Conservation (phyloP, 2,329 filamentous ascomycete genomes). For the Colletotrichum endophyticum region DNA sequence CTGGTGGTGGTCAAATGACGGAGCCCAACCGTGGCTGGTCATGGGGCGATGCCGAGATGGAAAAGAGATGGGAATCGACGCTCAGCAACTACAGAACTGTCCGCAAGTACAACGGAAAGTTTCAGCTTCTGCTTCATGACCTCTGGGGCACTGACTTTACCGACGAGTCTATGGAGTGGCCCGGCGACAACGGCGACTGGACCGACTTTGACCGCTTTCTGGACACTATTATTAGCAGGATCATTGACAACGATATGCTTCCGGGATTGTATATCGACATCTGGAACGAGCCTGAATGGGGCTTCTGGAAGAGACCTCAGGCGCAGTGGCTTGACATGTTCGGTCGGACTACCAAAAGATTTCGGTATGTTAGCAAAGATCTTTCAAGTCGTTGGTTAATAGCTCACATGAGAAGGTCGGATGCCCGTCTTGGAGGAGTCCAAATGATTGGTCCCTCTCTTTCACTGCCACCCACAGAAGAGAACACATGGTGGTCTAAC, state of each 20-base stretch:
- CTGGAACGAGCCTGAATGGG: neutral
- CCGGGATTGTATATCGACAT: neutral
- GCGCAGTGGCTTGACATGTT: neutral
- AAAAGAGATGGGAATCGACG: neutral
- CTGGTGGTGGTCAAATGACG: neutral
- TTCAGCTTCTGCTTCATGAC: neutral
- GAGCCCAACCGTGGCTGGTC: neutral
- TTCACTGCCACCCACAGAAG: slow-evolving; percentile 32
- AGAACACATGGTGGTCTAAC: slow-evolving; percentile 44
- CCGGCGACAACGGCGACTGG: neutral
- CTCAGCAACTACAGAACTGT: neutral
- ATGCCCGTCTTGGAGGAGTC: slow-evolving; percentile 4
- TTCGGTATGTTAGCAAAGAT: neutral
- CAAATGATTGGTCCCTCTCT: slow-evolving; percentile 43
- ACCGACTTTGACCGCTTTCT: neutral
- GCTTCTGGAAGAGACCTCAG: neutral
- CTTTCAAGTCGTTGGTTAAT: neutral
- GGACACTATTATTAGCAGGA: neutral
- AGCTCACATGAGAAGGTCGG: neutral
- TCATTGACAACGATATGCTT: rapidly evolving
- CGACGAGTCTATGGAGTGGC: neutral
- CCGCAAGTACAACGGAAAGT: neutral
- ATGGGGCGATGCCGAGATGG: neutral
- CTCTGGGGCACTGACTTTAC: neutral
- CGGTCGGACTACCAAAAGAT: neutral